Base-by-base conservation (phyloP, 2,329 filamentous ascomycete genomes). In the Talaromyces sp. region DNA sequence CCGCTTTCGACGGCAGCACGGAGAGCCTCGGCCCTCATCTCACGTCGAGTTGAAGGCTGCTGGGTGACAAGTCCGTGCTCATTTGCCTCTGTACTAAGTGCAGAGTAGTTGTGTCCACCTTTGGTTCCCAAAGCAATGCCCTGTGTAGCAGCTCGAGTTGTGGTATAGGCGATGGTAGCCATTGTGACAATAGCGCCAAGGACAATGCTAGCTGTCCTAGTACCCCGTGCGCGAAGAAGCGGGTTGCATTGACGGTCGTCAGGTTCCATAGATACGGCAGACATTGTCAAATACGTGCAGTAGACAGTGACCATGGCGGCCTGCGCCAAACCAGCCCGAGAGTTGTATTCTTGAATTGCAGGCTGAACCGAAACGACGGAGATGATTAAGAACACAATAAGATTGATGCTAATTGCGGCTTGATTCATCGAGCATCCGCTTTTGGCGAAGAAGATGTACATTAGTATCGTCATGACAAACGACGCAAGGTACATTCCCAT, bases 201-300 rank as follows among this genome's bases (percentile, higher is more conserved):
- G 58, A 99, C 87, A 66, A 98, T 88, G 33, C 93, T 96, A 1
- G 93, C 95, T 8, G 91, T 96, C 67, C 95, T 88, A 10, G 94
- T 95, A 66, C 92, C 93, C 68, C 91, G 90, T 8, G 93, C 93
- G 62, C 87, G 80, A 67, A 97, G 84, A 37, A 99, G 85, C 9
- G 95, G 95, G 79, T 99, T 99, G 86, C 95, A 99, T 69, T 91
- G 86, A 71, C 91, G 90, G 81, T 97, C 89, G 77, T 98, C 94
- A 0, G 95, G 95, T 73, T 99, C 94, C 95, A 99, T 98, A 63
- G 93, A 96, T 1, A 99, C 95, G 31, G 95, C 95, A 2, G 93
- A 97, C 88, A 99, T 92, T 70, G 95, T 99, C 63, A 99, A 87
- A 75, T 99, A 99, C 50, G 95, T 98, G 86, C 95, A 99, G 84